Percentiles rank a stretch among this genome's conserved stretches.
These are phyloP conservation scores for Kazachstania viticola DNA, from an alignment of 805 yeast genomes.

Conservation along the genomic window DNA sequence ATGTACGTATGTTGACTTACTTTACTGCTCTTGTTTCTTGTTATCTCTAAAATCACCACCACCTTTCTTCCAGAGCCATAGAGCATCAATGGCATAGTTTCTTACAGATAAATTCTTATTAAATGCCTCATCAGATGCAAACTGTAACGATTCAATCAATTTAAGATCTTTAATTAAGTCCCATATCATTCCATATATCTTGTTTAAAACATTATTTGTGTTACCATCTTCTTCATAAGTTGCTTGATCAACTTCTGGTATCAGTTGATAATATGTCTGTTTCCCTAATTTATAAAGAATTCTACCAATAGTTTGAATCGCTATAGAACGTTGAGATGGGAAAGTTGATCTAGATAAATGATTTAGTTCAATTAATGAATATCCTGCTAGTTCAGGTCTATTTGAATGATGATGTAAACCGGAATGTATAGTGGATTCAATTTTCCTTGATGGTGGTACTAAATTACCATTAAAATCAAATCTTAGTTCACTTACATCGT, in stretches of 20 bases:
- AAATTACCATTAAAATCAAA: conserved; percentile 83
- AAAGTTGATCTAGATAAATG: conserved; percentile 69
- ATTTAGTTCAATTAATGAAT: conserved; percentile 72
- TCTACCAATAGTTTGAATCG: conserved; percentile 80
- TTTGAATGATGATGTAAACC: conserved; percentile 92
- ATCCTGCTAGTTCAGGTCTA: conserved; percentile 84
- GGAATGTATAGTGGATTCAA: conserved; percentile 37
- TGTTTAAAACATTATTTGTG: conserved; percentile 24
- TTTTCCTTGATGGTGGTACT: conserved; percentile 44
- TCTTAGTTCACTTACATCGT: conserved; percentile 56
- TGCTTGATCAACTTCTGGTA: conserved; percentile 34
- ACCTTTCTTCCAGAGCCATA: conserved; percentile 72
- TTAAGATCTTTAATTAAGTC: conserved; percentile 52
- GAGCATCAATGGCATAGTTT: conserved; percentile 77
- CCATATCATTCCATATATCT: conserved; percentile 45
- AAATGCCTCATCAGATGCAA: conserved; percentile 52
- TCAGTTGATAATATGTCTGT: conserved; percentile 41
- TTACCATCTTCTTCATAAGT: conserved; percentile 31
- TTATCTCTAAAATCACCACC: conserved; percentile 28
- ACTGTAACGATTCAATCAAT: conserved; percentile 53
- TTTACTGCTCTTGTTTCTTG: conserved; percentile 2
- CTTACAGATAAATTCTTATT: conserved; percentile 63
- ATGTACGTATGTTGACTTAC: not conserved
- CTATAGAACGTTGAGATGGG: conserved; percentile 77
- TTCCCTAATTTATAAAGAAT: conserved; percentile 69